These are phyloP conservation scores for Teratosphaeria pseudoeucalypti DNA, from an alignment of 2,329 filamentous ascomycete species.

Conservation along the genomic window DNA sequence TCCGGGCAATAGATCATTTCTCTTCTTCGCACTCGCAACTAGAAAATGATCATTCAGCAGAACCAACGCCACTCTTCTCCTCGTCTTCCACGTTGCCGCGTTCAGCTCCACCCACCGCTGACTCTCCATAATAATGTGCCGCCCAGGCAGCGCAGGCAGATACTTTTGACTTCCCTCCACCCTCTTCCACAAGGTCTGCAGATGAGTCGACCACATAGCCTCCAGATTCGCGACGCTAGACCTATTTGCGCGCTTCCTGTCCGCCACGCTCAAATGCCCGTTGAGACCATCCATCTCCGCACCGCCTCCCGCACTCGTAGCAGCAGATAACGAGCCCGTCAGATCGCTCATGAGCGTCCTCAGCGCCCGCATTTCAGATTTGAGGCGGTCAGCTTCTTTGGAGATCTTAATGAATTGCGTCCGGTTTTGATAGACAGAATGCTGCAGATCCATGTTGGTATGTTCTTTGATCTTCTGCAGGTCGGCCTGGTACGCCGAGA, in stretches of 20 bases:
- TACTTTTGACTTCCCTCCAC: conserved; percentile 99
- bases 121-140: conserved; percentile 88
- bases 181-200: conserved; percentile 82
- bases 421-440: conserved; percentile 92
- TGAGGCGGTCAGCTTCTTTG: conserved; percentile 96
- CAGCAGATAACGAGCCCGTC: conserved; percentile 43
- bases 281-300: conserved; percentile 15
- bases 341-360: conserved; percentile 87
- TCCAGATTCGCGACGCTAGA: conserved; percentile 75
- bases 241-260: conserved; percentile 59
- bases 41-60: conserved; percentile 90
- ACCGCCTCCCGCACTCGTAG: conserved; percentile 8
- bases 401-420: conserved; percentile 99
- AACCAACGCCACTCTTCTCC: conserved; percentile 80
- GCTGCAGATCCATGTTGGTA: conserved; percentile 75
- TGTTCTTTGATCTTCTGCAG: conserved; percentile 67
- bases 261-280: conserved; percentile 22
- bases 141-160: conserved; percentile 76
- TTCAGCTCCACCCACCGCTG: conserved; percentile 93
- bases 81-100: conserved; percentile 91
- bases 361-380: conserved; percentile 86
- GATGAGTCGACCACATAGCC: conserved; percentile 56
- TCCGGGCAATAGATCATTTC: conserved; percentile 3
- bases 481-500: conserved; percentile 67
- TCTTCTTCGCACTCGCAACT: conserved; percentile 83